Evolutionary conservation across 306 rosid species (phyloP).

Genomic region (Citrullus colocynthis): DNA sequence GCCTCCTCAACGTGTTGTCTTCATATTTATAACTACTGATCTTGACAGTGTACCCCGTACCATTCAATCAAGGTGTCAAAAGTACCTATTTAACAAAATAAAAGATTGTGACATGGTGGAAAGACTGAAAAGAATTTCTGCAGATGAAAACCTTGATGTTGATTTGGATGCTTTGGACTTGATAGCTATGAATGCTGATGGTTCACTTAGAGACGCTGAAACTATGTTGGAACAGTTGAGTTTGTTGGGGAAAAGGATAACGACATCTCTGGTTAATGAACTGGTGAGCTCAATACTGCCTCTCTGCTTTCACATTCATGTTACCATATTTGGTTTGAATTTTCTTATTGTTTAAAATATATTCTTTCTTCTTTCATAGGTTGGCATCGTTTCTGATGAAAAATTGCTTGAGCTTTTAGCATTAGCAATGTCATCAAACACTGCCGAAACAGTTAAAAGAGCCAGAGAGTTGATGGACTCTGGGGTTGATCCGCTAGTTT

Average conservation of each 20-base stretch:
- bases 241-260: conserved; percentile 80
- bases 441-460: conserved; percentile 85
- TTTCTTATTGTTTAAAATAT: not conserved
- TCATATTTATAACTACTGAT: conserved; percentile 77
- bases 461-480: conserved; percentile 96
- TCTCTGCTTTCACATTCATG: conserved; percentile 11
- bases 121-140: conserved; percentile 63
- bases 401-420: conserved; percentile 89
- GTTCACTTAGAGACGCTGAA: conserved; percentile 97
- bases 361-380: conserved; percentile 37
- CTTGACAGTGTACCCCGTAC: conserved; percentile 85
- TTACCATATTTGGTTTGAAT: not conserved
- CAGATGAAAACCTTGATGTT: conserved; percentile 62
- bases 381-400: conserved; percentile 93
- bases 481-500: conserved; percentile 88
- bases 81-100: conserved; percentile 82
- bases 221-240: conserved; percentile 96
- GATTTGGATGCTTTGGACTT: conserved; percentile 86
- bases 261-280: conserved; percentile 90
- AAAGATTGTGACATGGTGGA: conserved; percentile 72
- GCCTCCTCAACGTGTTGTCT: conserved; percentile 71
- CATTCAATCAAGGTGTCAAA: conserved; percentile 85
- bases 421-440: conserved; percentile 89
- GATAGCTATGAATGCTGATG: conserved; percentile 91
- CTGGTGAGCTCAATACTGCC: conserved; percentile 57